Base-by-base conservation (phyloP, 1,284 basidiomycete species). In the Athelia psychrophila region DNA sequence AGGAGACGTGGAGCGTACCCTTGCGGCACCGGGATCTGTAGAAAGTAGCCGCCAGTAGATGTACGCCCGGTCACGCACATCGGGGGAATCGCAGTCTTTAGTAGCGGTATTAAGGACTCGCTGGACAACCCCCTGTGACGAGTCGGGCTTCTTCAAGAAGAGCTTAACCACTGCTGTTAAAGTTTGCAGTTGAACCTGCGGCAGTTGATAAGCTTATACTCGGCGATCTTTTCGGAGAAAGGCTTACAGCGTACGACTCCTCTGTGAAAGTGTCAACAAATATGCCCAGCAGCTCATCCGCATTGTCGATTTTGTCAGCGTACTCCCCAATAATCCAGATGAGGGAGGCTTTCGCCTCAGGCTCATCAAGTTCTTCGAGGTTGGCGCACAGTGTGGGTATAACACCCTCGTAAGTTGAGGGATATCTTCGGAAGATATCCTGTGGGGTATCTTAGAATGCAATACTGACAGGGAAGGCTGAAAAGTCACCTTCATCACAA, bases 241-340 rank as follows among this genome's bases (percentile, higher is more conserved):
- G n/a, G 71, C 82, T 53, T 57, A 93, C 91, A 60, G 91, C 85
- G 60, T 95, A 92, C 3, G 93, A 88, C 70, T 99, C 96, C 64
- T 99, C 96, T 38, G 81, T 86, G 74, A 98, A 99, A 2, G 88
- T 81, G 58, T 96, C 93, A 25, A 98, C 88, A 63, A 98, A 98
- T 52, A 90, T 87, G 15, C 86, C 83, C 54, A 99, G 77, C 35
- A 98, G 76, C 64, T 98, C 96, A 66, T 92, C 94, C 9, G 93
- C 92, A 60, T 99, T 99, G 62, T 95, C 92, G 60, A 98, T 98
- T 71, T 95, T 93, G 68, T 91, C 91, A 13, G 96, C 93, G 65
- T 99, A 98, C 73, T 98, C 95, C 48, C 96, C 96, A 51, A 99
- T 90, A 61, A 99, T 98, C 96, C 96, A 99, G 63, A 99, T 98